Percentiles rank a stretch among this genome's conserved stretches.
Conservation (phyloP, 2,329 filamentous ascomycete genomes). For the Fusarium udum region DNA sequence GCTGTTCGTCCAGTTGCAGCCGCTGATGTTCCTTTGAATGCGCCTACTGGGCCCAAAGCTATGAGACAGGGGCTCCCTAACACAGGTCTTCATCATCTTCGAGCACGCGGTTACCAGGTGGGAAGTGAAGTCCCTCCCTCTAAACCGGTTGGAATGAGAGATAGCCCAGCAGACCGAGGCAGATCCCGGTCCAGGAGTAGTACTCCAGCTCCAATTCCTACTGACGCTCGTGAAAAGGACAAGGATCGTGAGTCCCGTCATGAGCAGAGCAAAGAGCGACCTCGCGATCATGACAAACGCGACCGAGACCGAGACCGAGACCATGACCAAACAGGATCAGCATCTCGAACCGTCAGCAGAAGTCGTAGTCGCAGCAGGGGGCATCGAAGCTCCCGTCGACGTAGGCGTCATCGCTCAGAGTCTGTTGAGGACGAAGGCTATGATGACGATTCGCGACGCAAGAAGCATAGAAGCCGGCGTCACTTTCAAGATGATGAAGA, state of each 20-base stretch:
- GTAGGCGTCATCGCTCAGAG: conserved; percentile 65
- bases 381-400: conserved; percentile 58
- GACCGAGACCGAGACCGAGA: conserved; percentile 40
- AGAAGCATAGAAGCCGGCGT: conserved; percentile 58
- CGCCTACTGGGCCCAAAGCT: conserved; percentile 91
- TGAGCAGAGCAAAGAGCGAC: conserved; percentile 50
- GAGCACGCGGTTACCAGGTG: conserved; percentile 62
- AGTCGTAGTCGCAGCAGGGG: conserved; percentile 54
- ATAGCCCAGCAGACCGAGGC: conserved; percentile 35
- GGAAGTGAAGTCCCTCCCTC: conserved; percentile 50
- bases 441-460: conserved; percentile 59
- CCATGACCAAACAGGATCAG: conserved; percentile 47
- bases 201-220: conserved; percentile 47
- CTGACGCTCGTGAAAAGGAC: conserved; percentile 47
- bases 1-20: conserved; percentile 47
- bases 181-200: conserved; percentile 61
- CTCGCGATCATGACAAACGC: conserved; percentile 40
- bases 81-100: conserved; percentile 75
- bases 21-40: conserved; percentile 67
- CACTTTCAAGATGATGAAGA: conserved; percentile 58
- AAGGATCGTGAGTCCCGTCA: conserved; percentile 47
- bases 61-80: conserved; percentile 91
- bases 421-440: conserved; percentile 61
- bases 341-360: conserved; percentile 43
- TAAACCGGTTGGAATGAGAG: conserved; percentile 26